phyloP scores from a whole-genome alignment of 768 basidiomycete genomes.

The Tylopilus sp. region DNA sequence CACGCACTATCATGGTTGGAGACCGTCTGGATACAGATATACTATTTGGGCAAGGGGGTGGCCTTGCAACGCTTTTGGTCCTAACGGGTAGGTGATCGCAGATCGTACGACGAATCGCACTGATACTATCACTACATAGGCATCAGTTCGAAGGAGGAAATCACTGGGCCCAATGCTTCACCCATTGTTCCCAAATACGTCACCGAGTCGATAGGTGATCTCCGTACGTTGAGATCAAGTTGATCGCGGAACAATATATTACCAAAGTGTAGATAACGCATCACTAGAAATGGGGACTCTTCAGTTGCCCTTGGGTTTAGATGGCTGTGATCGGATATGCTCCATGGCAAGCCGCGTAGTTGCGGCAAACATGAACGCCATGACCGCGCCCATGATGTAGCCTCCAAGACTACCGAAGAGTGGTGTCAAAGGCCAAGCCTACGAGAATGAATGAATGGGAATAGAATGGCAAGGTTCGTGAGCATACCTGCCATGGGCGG shows the following conservation, averaged over 20 bases:
- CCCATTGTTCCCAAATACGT: slow-evolving; percentile 78
- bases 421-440: slow-evolving; percentile 85
- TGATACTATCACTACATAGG: slow-evolving; percentile 41
- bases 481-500: slow-evolving; percentile 88
- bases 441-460: background rate
- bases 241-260: slow-evolving; percentile 10
- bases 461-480: slow-evolving; percentile 1
- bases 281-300: background rate
- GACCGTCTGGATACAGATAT: slow-evolving; percentile 97
- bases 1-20: slow-evolving; percentile 90
- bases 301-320: slow-evolving; percentile 26
- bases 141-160: slow-evolving; percentile 70
- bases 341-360: slow-evolving; percentile 38
- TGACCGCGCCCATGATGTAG: slow-evolving; percentile 57
- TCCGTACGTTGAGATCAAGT: slow-evolving; percentile 39
- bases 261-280: slow-evolving; percentile 1
- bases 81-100: slow-evolving; percentile 63
- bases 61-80: slow-evolving; percentile 84
- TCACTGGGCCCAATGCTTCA: slow-evolving; percentile 68
- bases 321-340: slow-evolving; percentile 26
- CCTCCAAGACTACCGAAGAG: slow-evolving; percentile 70
- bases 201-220: slow-evolving; percentile 77
- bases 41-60: slow-evolving; percentile 84
- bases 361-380: slow-evolving; percentile 47
- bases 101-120: background rate